These are phyloP conservation scores for Scytalidium lignicola DNA, from an alignment of 2,329 filamentous ascomycete species.

Conservation along the genomic window DNA sequence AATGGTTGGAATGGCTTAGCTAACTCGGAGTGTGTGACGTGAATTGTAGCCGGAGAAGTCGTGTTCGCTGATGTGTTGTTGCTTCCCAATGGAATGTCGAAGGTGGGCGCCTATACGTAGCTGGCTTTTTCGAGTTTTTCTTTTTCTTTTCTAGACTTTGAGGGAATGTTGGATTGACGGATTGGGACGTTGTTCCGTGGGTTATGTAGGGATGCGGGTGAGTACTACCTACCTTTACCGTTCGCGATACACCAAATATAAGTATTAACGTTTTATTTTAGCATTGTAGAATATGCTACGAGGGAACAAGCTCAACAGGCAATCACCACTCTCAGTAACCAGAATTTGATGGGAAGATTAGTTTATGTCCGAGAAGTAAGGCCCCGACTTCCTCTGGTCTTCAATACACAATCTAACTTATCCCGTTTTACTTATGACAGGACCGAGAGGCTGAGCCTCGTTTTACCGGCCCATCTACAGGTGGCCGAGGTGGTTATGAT, in stretches of 20 bases:
- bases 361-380: conserved; percentile 96
- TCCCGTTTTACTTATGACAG: conserved; percentile 41
- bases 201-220: conserved; percentile 99
- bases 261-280: conserved; percentile 33
- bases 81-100: conserved; percentile 99
- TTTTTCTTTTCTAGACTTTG: conserved; percentile 54
- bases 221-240: conserved; percentile 37
- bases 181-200: conserved; percentile 85
- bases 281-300: conserved; percentile 99
- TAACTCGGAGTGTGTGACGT: conserved; percentile 17
- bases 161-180: conserved; percentile 99
- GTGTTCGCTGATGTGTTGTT: conserved; percentile 98
- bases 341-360: conserved; percentile 96
- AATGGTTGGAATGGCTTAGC: conserved; percentile 32
- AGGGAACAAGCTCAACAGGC: conserved; percentile 98
- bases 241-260: no score
- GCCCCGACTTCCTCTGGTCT: conserved; percentile 5
- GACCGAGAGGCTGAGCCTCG: conserved; percentile 97
- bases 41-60: conserved; percentile 82
- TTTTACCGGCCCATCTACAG: conserved; percentile 72
- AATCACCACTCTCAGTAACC: conserved; percentile 96
- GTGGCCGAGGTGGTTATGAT: conserved; percentile 57
- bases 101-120: conserved; percentile 96
- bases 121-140: conserved; percentile 69
- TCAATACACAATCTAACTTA: conserved; percentile 10